Base-by-base conservation (phyloP, 345 rosid genomes). In the Salix exigua region DNA sequence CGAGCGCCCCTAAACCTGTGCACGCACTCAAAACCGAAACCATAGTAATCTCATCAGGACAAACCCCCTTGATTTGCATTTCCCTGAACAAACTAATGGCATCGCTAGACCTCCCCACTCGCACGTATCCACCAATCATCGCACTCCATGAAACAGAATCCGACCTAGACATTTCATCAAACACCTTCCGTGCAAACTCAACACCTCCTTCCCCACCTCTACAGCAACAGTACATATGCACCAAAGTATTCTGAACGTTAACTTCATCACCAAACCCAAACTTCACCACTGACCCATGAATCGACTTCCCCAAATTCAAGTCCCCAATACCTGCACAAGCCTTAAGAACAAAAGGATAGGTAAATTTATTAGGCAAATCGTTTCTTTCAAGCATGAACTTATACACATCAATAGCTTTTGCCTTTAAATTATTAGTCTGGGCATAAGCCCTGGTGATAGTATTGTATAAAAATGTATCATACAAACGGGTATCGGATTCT, bases 71-170 rank as follows among this genome's bases (percentile, higher is more conserved):
- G 61, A 79, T 75, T 77, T 86, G 87, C 91, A 89, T 87, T 70
- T 78, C 73, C n/a, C 91, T 81, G 77, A 88, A 88, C 83, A 89
- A 80, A 7, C 50, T 77, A 70, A 88, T 66, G 0, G 93, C 88
- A 68, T 83, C 88, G 4, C 72, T 75, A 0, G 83, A 79, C 75
- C 55, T 71, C 25, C 88, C 86, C 58, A 78, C 71, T 23, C 87
- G 86, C 12, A 81, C 84, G 64, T 84, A 86, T 60, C 89, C 88
- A 30, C 88, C 88, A 37, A 89, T 88, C 86, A 88, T 89, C 16
- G 84, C 88, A 26, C 88, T 89, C 91, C 91, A 88, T 2, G 89
- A 83, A 73, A 88, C 88, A 25, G 86, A 80, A 67, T 89, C 88
- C 62, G 26, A 21, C 50, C 76, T 83, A 2, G 74, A 44, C 87